Evolutionary conservation across 148 eudicot genomes (phyloP).

Genomic region (Diospyros lotus): DNA sequence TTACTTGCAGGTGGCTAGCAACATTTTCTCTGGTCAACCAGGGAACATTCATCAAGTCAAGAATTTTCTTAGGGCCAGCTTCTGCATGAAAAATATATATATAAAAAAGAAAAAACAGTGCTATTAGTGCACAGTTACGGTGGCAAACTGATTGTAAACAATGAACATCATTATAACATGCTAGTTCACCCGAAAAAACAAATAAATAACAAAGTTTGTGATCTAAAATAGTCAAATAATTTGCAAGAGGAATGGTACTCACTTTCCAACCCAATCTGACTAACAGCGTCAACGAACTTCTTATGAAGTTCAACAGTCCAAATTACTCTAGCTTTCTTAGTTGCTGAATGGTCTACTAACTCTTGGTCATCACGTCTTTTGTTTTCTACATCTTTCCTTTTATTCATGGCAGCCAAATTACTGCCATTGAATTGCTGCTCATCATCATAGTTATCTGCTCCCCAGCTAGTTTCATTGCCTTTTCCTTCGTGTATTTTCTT

Average conservation of each 20-base stretch:
- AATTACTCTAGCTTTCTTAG: conserved; percentile 82
- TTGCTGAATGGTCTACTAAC: conserved; percentile 42
- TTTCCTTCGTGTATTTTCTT: conserved; percentile 80
- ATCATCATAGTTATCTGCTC: conserved; percentile 49
- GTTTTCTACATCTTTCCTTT: conserved; percentile 60
- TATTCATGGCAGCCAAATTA: conserved; percentile 47
- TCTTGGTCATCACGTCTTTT: conserved; percentile 51
- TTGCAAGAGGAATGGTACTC: conserved; percentile 26
- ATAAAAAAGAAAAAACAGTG: too few relatives aligned
- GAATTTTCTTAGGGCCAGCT: conserved; percentile 93
- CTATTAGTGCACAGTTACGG: too few relatives aligned
- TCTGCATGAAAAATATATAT: conserved; percentile 37
- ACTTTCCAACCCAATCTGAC: conserved; percentile 91
- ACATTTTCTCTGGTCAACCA: conserved; percentile 95
- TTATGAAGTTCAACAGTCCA: conserved; percentile 94
- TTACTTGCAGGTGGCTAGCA: conserved; percentile 98
- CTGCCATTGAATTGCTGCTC: conserved; percentile 40
- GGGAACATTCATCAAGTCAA: conserved; percentile 84
- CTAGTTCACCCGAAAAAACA: too few relatives aligned
- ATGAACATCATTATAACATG: not conserved
- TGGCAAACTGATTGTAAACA: not conserved
- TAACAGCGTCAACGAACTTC: conserved; percentile 90
- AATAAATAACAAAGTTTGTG: not conserved
- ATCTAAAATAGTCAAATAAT: not conserved
- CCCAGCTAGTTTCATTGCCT: conserved; percentile 66